Evolutionary conservation across 139 green algal species (phyloP).

Genomic region (Haematococcus lacustris): DNA sequence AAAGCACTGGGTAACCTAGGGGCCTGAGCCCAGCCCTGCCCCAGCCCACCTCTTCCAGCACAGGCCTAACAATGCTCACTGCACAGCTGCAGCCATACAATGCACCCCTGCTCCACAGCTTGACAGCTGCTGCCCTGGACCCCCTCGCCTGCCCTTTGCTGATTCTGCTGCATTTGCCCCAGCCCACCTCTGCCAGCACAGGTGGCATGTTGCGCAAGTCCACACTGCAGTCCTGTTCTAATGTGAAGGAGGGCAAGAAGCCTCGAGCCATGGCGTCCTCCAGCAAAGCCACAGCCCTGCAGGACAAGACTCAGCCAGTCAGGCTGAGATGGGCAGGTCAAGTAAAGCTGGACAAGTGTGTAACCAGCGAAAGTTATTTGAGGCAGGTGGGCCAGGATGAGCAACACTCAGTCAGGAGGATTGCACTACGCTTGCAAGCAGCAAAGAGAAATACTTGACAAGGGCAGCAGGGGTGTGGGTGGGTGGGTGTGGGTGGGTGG

Average conservation of each 20-base stretch:
- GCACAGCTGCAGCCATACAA: too few relatives aligned
- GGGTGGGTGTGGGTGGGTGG: neutral
- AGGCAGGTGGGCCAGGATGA: neutral
- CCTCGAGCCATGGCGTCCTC: conserved; percentile 34
- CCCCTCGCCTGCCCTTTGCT: too few relatives aligned
- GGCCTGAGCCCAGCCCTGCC: too few relatives aligned
- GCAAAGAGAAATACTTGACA: neutral
- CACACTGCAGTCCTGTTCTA: conserved; percentile 30
- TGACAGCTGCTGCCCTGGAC: too few relatives aligned
- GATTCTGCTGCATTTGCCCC: neutral
- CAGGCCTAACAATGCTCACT: too few relatives aligned
- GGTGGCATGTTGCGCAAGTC: conserved; percentile 65
- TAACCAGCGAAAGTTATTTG: neutral
- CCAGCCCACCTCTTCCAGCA: too few relatives aligned
- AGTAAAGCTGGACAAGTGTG: too few relatives aligned
- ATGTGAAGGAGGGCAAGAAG: conserved; percentile 27
- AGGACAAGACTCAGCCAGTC: neutral
- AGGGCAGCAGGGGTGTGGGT: neutral
- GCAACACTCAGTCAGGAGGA: neutral
- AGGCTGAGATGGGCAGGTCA: neutral
- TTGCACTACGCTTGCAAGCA: neutral
- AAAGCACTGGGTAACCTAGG: too few relatives aligned
- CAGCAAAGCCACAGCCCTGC: conserved; percentile 29
- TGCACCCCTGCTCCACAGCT: too few relatives aligned
- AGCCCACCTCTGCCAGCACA: conserved; percentile 53